Evolutionary conservation across 306 rosid species (phyloP), one percentile per base, ranked within the genome.

Genomic region (Citrullus amarus): DNA sequence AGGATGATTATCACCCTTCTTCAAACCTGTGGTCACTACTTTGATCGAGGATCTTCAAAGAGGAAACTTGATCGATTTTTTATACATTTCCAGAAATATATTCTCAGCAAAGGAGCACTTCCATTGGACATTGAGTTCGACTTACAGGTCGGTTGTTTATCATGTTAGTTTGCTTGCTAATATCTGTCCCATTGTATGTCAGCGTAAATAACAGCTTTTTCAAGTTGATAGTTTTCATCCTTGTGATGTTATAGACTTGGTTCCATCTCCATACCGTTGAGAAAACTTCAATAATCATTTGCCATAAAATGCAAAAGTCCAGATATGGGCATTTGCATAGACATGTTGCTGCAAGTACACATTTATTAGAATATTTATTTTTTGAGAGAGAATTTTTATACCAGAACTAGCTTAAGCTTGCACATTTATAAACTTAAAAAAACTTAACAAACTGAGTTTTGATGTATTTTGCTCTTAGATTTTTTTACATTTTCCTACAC

Each of bases 11-110:
- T 89, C 78, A 96, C 97, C 36, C 97, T 96, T 75, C 98, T 96
- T 74, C 98, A 91, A 83, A 96, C 98, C 73, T 96, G 99, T 80
- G 99, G 99, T 75, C 98, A 92, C 87, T 96, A 96, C 91, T 96
- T 96, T 80, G 99, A 89, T 74, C 90, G 92, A 75, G 99, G 99
- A 74, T 96, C 99, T 86, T 95, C 99, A 10, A 95, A 95, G 93
- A 91, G 92, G 87, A 95, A 92, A 82, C 99, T 95, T 38, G 96
- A 92, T 82, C 93, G 98, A 30, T 95, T 86, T 85, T 83, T 95
- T 22, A 79, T 91, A 67, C 89, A 90, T 86, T 95, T 88, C 74
- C 99, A 95, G 89, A 86, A 95, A 84, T 92, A 95, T 86, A 86
- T 95, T 81, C 90, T 95, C 83, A 88, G 97, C 86, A 95, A 95